Evolutionary conservation across 108 stramenopile species (phyloP), one percentile per base, ranked within the genome.

Genomic region (Tribonema minus): DNA sequence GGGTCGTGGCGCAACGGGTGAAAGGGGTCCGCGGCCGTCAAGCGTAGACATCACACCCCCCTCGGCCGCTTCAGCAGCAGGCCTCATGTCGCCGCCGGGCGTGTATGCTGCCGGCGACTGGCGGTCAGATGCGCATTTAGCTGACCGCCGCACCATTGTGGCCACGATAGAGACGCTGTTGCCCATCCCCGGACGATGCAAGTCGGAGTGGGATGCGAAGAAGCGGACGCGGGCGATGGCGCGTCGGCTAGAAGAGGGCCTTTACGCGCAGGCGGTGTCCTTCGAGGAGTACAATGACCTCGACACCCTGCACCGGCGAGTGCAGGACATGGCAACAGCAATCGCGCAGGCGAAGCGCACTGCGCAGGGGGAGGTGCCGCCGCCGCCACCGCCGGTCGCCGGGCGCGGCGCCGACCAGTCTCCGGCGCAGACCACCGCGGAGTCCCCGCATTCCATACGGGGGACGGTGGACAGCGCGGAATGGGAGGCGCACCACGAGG

Each of bases 261-360:
- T 69, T 29, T 69, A 69, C 68, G 15, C 54, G 26, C 33, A 54
- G 33, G 41, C 68, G n/a, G 32, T 29, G 54, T 36, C 27, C 54
- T 69, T 54, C 54, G 20, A 58, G 23, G 68, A 69, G 54, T 69
- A 69, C 54, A 69, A 69, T 32, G 54, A 69, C 34, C 68, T 33
- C 54, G 31, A n/a, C 33, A 69, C 68, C 4, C 31, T 69, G 68
- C 34, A 54, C 25, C 41, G 33, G 3, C 68, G 68, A 3, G 54
- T 69, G 32, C 68, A 69, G 68, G 32, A 58, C 33, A 41, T 69
- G 5, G 68, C 68, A n/a, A n/a, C n/a, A n/a, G n/a, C n/a, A n/a
- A n/a, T n/a, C n/a, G n/a, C n/a, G n/a, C n/a, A n/a, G n/a, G n/a
- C n/a, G n/a, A n/a, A n/a, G n/a, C n/a, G n/a, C n/a, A n/a, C n/a